Evolutionary conservation across 2,329 filamentous ascomycete genomes (phyloP).

Genomic region (Chaetomiaceae sp.): DNA sequence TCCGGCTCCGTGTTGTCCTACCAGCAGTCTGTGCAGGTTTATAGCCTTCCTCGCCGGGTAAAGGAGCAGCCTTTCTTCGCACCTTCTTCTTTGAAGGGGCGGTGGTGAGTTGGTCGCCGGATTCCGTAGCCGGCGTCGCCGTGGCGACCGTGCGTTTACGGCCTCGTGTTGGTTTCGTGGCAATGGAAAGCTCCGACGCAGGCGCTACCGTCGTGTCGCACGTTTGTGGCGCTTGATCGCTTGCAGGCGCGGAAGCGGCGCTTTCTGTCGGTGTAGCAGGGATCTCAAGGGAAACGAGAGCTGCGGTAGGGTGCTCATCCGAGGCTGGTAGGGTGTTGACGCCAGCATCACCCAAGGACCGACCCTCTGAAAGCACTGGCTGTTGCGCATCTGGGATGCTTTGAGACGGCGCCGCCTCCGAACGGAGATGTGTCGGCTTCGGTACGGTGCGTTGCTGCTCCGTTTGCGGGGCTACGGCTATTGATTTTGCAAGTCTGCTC

Average conservation of each 20-base stretch:
- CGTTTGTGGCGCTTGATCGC: slow-evolving; percentile 1
- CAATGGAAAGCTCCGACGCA: background rate
- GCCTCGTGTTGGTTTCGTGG: slow-evolving; percentile 4
- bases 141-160: slow-evolving; percentile 20
- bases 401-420: too few species aligned
- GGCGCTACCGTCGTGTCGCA: slow-evolving; percentile 5
- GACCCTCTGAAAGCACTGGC: too few species aligned
- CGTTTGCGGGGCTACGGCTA: background rate
- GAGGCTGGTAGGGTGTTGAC: too few species aligned
- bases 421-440: too few species aligned
- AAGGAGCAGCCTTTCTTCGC: slow-evolving; percentile 19
- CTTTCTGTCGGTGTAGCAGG: background rate
- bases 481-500: background rate
- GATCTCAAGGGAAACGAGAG: background rate
- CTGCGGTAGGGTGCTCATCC: too few species aligned
- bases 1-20: slow-evolving; percentile 14
- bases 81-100: slow-evolving; percentile 21
- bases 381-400: too few species aligned
- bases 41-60: slow-evolving; percentile 17
- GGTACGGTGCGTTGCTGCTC: background rate
- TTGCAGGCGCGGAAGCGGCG: background rate
- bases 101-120: slow-evolving; percentile 5
- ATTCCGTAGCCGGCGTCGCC: slow-evolving; percentile 6
- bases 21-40: slow-evolving; percentile 4
- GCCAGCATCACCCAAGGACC: too few species aligned